These are phyloP conservation scores for Eutrema salsugineum DNA, from an alignment of 441 rosid species.

Conservation along the genomic window DNA sequence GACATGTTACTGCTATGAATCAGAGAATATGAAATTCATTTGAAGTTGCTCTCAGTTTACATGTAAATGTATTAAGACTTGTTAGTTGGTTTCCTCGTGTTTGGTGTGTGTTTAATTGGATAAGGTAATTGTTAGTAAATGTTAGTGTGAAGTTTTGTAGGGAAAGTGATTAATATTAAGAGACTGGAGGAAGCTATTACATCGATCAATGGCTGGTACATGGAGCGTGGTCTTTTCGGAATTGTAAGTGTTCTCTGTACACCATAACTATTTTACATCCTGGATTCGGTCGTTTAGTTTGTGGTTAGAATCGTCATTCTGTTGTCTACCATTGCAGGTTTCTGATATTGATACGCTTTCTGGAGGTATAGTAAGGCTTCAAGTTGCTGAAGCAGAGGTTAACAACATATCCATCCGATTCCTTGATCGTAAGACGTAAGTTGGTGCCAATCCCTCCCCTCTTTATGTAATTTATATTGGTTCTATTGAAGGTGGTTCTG, in stretches of 20 bases:
- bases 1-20: neutral
- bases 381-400: constrained; percentile 95
- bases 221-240: constrained; percentile 94
- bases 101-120: constrained; percentile 17
- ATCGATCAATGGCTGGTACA: constrained; percentile 92
- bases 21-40: neutral
- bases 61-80: neutral
- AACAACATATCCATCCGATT: constrained; percentile 82
- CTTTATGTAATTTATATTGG: neutral
- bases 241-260: constrained; percentile 49
- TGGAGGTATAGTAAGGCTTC: constrained; percentile 82
- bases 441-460: constrained; percentile 20
- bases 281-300: neutral
- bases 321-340: constrained; percentile 47
- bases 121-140: constrained; percentile 43
- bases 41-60: constrained; percentile 1
- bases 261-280: neutral
- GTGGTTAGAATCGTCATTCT: neutral
- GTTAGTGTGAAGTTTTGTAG: constrained; percentile 81
- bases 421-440: constrained; percentile 93
- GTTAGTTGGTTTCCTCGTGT: neutral
- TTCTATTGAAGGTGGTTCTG: neutral
- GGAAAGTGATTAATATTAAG: constrained; percentile 84
- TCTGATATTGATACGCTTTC: constrained; percentile 89
- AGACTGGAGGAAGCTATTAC: constrained; percentile 80